Base-by-base conservation (phyloP, 768 basidiomycete genomes). In the Trametes gibbosa region DNA sequence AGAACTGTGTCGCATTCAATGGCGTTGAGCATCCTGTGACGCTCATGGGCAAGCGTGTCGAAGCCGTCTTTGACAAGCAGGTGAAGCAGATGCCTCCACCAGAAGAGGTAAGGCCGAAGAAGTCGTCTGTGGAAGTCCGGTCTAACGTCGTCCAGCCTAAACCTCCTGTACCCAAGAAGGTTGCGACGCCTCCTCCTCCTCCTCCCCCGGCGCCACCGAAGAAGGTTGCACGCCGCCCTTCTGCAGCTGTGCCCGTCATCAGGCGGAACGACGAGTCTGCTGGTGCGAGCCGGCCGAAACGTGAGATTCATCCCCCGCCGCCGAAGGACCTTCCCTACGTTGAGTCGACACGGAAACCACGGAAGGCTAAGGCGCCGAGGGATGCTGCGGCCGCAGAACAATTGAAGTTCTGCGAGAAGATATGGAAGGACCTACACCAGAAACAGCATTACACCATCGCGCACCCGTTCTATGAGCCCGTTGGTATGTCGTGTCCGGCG, bases 301-400 rank as follows among this genome's bases (percentile, higher is more conserved):
- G 97, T 53, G 97, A 99, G 73, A 95, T 98, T 27, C 96, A 98
- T 69, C 92, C 96, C 3, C 96, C 95, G 12, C 89, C 93, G 21
- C 86, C 94, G 0, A 95, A 94, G 73, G 96, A 98, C 67, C 73
- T 95, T 10, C 83, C 88, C 0, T 97, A 96, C 70, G 83, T 84
- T 13, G 91, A 92, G 69, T 79, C 69, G 2, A 86, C 90, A 29
- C 88, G 86, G 76, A 87, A 87, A 71, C 73, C 79, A 55, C 80
- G 85, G 61, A 86, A 84, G 68, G 73, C 74, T 49, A 89, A 90
- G 72, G 71, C 67, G 39, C 72, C 74, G 43, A 85, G 83, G 70
- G 84, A 86, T 58, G 85, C 87, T 58, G 82, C 86, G 16, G 86
- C 86, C 10, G 81, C 77, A 24, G 92, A 95, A 68, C 95, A 98